phyloP scores from a whole-genome alignment of 352 stramenopile species.

The Pythium scleroteichum region DNA sequence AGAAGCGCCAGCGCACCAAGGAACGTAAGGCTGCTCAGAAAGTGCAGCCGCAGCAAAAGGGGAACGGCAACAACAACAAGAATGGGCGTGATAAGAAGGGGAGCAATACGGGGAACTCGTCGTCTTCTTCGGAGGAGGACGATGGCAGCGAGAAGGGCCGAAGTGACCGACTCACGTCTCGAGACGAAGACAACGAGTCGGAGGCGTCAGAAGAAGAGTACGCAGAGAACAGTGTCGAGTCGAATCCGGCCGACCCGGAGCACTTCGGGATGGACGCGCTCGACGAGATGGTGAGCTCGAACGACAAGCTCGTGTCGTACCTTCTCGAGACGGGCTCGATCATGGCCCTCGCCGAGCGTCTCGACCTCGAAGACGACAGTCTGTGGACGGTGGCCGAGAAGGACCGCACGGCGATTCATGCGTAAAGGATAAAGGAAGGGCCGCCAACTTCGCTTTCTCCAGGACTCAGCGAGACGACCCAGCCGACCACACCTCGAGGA shows the following conservation, averaged over 20 bases:
- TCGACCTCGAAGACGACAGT: slow-evolving; percentile 85
- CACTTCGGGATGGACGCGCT: slow-evolving; percentile 41
- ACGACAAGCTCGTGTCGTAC: slow-evolving; percentile 86
- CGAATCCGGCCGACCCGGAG: slow-evolving; percentile 30
- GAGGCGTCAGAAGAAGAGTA: slow-evolving; percentile 40
- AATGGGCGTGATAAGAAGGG: slow-evolving; percentile 36
- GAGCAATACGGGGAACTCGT: slow-evolving; percentile 40
- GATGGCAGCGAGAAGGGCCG: slow-evolving; percentile 23
- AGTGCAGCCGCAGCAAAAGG: slow-evolving; percentile 29
- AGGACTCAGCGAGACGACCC: no score
- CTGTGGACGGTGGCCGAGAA: slow-evolving; percentile 84
- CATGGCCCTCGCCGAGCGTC: slow-evolving; percentile 78
- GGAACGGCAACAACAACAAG: slow-evolving; percentile 33
- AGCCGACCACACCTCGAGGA: no score
- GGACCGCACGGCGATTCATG: slow-evolving; percentile 83
- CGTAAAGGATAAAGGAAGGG: slow-evolving; percentile 25
- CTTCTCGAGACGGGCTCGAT: slow-evolving; percentile 85
- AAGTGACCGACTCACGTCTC: slow-evolving; percentile 34
- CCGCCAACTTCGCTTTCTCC: slow-evolving; percentile 13
- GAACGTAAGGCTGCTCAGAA: slow-evolving; percentile 74
- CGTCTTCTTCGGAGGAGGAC: slow-evolving; percentile 49
- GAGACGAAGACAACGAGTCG: slow-evolving; percentile 47
- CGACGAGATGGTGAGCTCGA: slow-evolving; percentile 83
- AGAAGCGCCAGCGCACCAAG: slow-evolving; percentile 83
- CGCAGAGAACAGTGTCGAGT: slow-evolving; percentile 35